These are phyloP conservation scores for Chytriomyces confervae DNA, from an alignment of 192 early-diverging fungal species.

Conservation along the genomic window DNA sequence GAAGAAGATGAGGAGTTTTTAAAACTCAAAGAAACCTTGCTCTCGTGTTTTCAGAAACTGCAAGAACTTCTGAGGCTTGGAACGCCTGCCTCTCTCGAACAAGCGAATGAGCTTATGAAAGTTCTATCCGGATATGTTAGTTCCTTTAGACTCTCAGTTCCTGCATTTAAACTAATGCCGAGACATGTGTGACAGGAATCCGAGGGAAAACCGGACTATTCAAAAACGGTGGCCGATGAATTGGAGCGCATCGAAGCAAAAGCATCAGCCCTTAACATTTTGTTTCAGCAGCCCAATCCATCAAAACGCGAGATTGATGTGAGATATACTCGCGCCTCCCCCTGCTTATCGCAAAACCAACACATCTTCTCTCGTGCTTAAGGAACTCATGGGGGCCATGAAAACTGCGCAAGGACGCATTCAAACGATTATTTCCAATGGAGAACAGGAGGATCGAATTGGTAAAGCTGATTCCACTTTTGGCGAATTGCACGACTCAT, in stretches of 20 bases:
- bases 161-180: neutral
- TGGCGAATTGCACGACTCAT: conserved; percentile 14
- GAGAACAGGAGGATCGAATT: conserved; percentile 77
- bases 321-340: neutral
- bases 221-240: conserved; percentile 79
- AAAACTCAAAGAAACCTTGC: neutral
- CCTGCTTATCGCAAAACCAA: neutral
- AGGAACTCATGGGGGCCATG: conserved; percentile 72
- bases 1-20: neutral
- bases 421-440: conserved; percentile 72
- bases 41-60: conserved; percentile 69
- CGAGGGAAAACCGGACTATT: conserved; percentile 77
- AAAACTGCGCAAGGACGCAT: conserved; percentile 75
- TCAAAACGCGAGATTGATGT: conserved; percentile 20
- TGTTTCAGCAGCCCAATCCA: conserved; percentile 44
- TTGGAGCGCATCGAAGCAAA: conserved; percentile 82
- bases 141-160: neutral
- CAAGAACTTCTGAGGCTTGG: conserved; percentile 96
- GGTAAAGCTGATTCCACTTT: conserved; percentile 52
- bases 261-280: conserved; percentile 76
- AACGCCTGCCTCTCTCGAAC: conserved; percentile 88
- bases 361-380: neutral
- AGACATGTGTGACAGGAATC: conserved; percentile 39
- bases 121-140: conserved; percentile 94
- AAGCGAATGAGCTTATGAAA: conserved; percentile 98